Conservation (phyloP, 176 grass and related monocot genomes). For the Carex littledalei region DNA sequence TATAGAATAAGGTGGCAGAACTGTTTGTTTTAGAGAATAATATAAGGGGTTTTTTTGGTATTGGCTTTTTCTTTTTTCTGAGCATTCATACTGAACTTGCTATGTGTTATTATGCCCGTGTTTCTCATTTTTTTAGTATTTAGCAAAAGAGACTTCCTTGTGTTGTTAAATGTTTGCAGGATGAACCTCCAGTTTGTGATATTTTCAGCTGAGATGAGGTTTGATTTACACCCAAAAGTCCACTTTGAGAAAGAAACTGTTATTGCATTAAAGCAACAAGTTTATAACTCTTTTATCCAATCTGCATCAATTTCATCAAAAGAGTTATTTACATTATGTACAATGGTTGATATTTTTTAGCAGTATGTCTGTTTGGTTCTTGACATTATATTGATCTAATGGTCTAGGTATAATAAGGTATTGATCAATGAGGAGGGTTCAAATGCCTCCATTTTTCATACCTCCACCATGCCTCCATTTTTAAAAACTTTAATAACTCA, state of each 20-base stretch:
- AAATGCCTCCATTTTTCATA: too few relatives aligned
- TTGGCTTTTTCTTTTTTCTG: not conserved
- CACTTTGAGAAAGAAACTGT: not conserved
- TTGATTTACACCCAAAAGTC: not conserved
- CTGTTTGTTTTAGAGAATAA: not conserved
- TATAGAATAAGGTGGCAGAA: not conserved
- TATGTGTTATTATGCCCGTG: not conserved
- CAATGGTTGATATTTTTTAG: not conserved
- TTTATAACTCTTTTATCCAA: not conserved
- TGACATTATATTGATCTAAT: not conserved
- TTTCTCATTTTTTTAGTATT: not conserved
- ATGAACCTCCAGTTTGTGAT: not conserved
- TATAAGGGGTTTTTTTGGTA: not conserved
- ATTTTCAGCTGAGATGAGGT: not conserved
- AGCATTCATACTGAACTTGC: not conserved
- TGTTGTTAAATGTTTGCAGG: not conserved
- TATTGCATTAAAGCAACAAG: not conserved
- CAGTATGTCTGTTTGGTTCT: not conserved
- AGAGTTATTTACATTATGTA: not conserved
- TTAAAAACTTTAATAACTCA: too few relatives aligned
- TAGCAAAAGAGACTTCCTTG: not conserved
- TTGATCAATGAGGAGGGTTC: too few relatives aligned
- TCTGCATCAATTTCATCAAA: not conserved
- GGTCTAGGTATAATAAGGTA: not conserved
- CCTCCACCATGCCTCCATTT: too few relatives aligned